A percentile compares a stretch with the other conserved stretches of the same genome.
These are phyloP conservation scores for Didymella sp. DNA, from an alignment of 2,329 filamentous ascomycete genomes.

Conservation along the genomic window DNA sequence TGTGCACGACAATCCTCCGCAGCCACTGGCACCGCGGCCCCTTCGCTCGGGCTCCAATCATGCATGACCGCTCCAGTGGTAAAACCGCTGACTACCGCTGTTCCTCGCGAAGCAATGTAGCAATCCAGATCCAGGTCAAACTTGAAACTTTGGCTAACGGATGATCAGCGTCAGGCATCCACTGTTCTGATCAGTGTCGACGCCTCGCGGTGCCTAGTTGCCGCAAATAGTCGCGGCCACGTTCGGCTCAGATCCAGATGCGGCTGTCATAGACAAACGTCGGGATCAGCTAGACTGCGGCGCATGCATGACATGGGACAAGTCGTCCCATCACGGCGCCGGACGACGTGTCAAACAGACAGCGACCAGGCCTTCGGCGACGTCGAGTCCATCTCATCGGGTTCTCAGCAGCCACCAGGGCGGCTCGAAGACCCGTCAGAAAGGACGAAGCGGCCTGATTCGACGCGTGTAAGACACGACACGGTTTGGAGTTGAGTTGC, in stretches of 20 bases:
- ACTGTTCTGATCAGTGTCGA: neutral
- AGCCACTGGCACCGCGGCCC: constrained; percentile 9
- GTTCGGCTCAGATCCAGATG: constrained; percentile 4
- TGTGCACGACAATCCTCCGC: neutral
- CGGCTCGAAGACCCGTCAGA: neutral
- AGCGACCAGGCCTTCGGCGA: constrained; percentile 5
- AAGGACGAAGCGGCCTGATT: constrained; percentile 5
- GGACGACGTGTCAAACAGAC: constrained; percentile 12
- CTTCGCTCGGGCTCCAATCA: constrained; percentile 3
- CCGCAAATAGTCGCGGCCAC: constrained; percentile 5
- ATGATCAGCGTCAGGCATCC: neutral
- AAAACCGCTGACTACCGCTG: neutral
- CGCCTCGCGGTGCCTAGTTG: constrained; percentile 7
- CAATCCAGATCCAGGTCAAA: neutral
- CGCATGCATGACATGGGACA: constrained; percentile 10
- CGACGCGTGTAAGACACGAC: constrained; percentile 4
- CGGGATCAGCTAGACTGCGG: constrained; percentile 13
- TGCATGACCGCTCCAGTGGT: constrained; percentile 10
- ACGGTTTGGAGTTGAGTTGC: constrained; percentile 7
- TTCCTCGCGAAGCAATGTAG: constrained; percentile 5
- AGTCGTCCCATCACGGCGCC: constrained; percentile 1
- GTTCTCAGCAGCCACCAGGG: constrained; percentile 8
- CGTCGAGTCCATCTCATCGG: constrained; percentile 3
- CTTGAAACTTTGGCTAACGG: neutral
- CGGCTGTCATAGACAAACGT: constrained; percentile 7